These are phyloP conservation scores for Neurospora tetrasperma DNA, from an alignment of 495 filamentous ascomycete species.

Conservation along the genomic window DNA sequence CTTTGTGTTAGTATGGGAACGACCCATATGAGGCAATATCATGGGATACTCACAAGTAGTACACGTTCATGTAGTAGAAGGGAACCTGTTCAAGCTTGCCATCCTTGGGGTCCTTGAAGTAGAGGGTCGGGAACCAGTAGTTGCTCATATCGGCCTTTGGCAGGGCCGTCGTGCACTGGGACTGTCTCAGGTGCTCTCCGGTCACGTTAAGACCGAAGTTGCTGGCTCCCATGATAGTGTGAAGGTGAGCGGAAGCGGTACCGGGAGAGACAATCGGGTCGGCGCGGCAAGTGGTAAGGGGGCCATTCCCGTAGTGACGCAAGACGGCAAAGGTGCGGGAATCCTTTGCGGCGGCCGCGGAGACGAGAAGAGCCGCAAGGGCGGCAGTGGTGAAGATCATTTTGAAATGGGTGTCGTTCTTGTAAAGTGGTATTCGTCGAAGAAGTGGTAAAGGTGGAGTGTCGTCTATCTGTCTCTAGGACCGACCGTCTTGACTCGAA, in stretches of 20 bases:
- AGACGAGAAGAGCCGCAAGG: conserved; percentile 9
- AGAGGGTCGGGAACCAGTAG: conserved; percentile 69
- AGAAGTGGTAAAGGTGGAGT: background rate
- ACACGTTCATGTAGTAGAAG: conserved; percentile 51
- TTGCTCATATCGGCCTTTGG: conserved; percentile 59
- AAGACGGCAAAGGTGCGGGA: conserved; percentile 35
- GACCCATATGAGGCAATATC: background rate
- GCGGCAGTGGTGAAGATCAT: conserved; percentile 18
- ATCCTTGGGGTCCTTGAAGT: conserved; percentile 49
- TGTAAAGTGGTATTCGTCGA: background rate
- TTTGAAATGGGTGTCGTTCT: conserved; percentile 12
- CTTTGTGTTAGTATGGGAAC: conserved; percentile 9
- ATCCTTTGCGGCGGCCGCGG: conserved; percentile 22
- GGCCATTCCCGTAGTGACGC: conserved; percentile 32
- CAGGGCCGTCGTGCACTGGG: conserved; percentile 56
- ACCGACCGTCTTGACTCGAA: background rate
- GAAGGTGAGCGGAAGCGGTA: conserved; percentile 47
- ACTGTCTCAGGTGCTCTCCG: conserved; percentile 45
- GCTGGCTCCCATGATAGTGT: conserved; percentile 60
- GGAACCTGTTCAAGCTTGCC: conserved; percentile 56
- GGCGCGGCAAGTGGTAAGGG: conserved; percentile 45
- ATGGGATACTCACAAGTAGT: conserved; percentile 50
- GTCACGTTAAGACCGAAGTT: conserved; percentile 56
- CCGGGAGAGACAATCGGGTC: conserved; percentile 60
- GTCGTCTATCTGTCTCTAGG: conserved; percentile 3